Base-by-base conservation (phyloP, 345 rosid species). In the Citrus trifoliata region DNA sequence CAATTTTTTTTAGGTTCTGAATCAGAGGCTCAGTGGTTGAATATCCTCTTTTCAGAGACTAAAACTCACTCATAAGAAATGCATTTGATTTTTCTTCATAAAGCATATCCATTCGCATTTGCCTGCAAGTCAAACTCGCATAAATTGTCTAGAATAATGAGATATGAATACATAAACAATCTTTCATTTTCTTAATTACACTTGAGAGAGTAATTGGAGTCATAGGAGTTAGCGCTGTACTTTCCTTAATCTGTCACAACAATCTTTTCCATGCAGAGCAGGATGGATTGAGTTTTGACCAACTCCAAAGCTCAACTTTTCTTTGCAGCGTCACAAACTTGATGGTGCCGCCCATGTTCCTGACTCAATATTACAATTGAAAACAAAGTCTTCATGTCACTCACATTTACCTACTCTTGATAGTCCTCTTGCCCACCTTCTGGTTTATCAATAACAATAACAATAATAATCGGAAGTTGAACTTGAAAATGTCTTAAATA, bases 341-440 rank as follows among this genome's bases (percentile, higher is more conserved):
- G 63, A 64, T 16, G 58, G 64, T 74, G 82, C 65, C 64, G 70
- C 33, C 77, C 78, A 70, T 69, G 67, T 70, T 70, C 38, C 59
- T 59, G 38, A 48, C 74, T 53, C 24, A 32, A 40, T 19, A 62
- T 14, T 22, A 10, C 67, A 60, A 46, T 28, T 3, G 72, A 53
- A 48, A 75, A 75, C 70, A 61, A 35, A 21, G 19, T 61, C 71
- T 62, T 62, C 56, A 76, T 76, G 48, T 48, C 74, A 35, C 33
- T 71, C 65, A 14, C 70, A 46, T 40, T 40, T 25, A 56, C 64
- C 13, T 13, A 13, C 18, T 42, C 51, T 66, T 63, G 70, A 58
- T 59, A 61, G 74, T 66, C 83, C 72, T 72, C 30, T 64, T 56
- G 66, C 71, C 46, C 1, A 27, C 63, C 21, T 66, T 58, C 77